A percentile compares a stretch with the other conserved stretches of the same genome.
Evolutionary conservation across 1,139 yeast species (phyloP).

Genomic region (Kodamaea derodonti): DNA sequence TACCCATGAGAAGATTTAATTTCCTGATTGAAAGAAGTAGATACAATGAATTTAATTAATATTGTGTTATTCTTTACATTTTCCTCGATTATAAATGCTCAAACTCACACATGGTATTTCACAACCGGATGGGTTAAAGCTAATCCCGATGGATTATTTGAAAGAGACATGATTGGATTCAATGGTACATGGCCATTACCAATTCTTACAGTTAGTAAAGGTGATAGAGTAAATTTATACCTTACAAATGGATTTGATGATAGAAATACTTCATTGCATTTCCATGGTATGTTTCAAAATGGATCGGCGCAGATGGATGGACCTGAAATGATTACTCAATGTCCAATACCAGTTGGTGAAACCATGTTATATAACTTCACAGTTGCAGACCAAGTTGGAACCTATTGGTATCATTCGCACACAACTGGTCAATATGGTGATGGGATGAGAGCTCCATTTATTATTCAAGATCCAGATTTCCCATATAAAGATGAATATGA

Average conservation of each 20-base stretch:
- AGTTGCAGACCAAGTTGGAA: slow-evolving; percentile 74
- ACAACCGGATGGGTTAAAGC: slow-evolving; percentile 66
- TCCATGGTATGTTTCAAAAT: slow-evolving; percentile 87
- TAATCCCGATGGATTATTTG: slow-evolving; percentile 72
- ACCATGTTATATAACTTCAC: slow-evolving; percentile 76
- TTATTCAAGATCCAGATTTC: slow-evolving; percentile 57
- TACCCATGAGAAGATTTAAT: slow-evolving; percentile 8
- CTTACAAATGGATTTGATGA: slow-evolving; percentile 66
- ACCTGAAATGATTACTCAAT: slow-evolving; percentile 80
- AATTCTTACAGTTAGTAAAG: slow-evolving; percentile 60
- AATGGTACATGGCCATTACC: slow-evolving; percentile 90
- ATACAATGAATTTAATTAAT: slow-evolving; percentile 16
- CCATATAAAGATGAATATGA: slow-evolving; percentile 54
- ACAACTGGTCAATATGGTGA: slow-evolving; percentile 83
- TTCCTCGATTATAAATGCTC: slow-evolving; percentile 31
- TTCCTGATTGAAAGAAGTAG: slow-evolving; percentile 5
- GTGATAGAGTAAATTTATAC: slow-evolving; percentile 71
- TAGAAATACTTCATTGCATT: slow-evolving; percentile 74
- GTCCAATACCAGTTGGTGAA: slow-evolving; percentile 77
- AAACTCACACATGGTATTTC: slow-evolving; percentile 67
- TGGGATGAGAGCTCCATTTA: slow-evolving; percentile 80
- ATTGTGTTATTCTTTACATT: slow-evolving; percentile 14
- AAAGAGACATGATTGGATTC: slow-evolving; percentile 71
- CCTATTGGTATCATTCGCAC: slow-evolving; percentile 96
- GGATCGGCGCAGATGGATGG: slow-evolving; percentile 80